A percentile compares a stretch with the other conserved stretches of the same genome.
Evolutionary conservation across 495 filamentous ascomycete genomes (phyloP).

Genomic region (Chaetomium fimeti): DNA sequence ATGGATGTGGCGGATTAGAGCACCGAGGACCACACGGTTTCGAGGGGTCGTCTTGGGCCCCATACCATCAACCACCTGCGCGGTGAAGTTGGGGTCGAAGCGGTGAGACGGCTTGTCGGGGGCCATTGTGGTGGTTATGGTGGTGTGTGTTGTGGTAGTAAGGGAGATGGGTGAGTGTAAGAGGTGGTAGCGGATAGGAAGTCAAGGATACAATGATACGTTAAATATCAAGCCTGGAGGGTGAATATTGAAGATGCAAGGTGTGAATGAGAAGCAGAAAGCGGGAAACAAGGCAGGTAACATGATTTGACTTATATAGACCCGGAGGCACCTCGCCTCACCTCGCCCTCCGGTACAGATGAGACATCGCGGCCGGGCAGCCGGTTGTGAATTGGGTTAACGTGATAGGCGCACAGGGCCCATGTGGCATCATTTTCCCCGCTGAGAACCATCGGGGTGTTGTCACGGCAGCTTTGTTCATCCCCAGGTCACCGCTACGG

Average conservation of each 20-base stretch:
- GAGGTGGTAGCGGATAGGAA: neutral
- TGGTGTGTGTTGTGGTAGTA: slow-evolving; percentile 9
- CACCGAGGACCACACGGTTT: slow-evolving; percentile 61
- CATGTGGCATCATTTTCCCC: slow-evolving; percentile 37
- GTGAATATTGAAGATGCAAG: neutral
- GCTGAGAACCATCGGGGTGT: slow-evolving; percentile 30
- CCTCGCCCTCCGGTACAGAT: neutral
- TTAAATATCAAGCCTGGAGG: neutral
- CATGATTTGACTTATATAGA: slow-evolving; percentile 6
- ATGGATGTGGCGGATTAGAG: slow-evolving; percentile 73
- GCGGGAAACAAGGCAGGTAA: slow-evolving; percentile 16
- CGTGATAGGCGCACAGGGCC: slow-evolving; percentile 30
- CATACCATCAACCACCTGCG: slow-evolving; percentile 70
- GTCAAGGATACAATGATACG: neutral
- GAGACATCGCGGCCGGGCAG: slow-evolving; percentile 10
- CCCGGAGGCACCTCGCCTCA: slow-evolving; percentile 4
- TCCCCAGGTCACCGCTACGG: slow-evolving; percentile 30
- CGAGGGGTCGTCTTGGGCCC: slow-evolving; percentile 69
- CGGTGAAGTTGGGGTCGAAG: slow-evolving; percentile 76
- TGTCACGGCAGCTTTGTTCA: slow-evolving; percentile 34
- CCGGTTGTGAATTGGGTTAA: slow-evolving; percentile 22
- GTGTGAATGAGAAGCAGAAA: slow-evolving; percentile 8
- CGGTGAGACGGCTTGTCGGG: slow-evolving; percentile 35
- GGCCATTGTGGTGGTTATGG: slow-evolving; percentile 26
- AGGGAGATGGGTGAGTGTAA: neutral